Evolutionary conservation across 768 basidiomycete species (phyloP).

Genomic region (Cystobasidium onofrii): DNA sequence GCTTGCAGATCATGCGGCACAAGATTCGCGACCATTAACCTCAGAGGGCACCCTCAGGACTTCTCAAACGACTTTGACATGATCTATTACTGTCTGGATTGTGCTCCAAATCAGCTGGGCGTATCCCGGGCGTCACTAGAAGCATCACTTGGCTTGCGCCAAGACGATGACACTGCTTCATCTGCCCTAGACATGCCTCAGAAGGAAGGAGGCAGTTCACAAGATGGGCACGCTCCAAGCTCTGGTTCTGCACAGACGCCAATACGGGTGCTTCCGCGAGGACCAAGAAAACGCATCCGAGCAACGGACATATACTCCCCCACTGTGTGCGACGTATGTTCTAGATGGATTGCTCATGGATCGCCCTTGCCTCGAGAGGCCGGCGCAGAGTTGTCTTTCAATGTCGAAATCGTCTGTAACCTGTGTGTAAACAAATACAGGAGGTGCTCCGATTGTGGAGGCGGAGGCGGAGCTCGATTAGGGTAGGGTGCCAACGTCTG

Average conservation of each 20-base stretch:
- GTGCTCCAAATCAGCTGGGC: not conserved
- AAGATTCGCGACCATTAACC: not conserved
- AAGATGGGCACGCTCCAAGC: too few species aligned
- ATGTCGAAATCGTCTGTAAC: slow-evolving; percentile 39
- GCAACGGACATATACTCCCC: not conserved
- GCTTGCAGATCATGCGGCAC: not conserved
- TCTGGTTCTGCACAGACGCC: too few species aligned
- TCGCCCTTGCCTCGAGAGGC: not conserved
- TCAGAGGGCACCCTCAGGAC: not conserved
- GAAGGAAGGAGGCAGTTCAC: too few species aligned
- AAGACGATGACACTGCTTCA: not conserved
- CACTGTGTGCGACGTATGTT: slow-evolving; percentile 7
- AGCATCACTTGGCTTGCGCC: not conserved
- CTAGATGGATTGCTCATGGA: not conserved
- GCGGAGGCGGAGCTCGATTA: slow-evolving; percentile 38
- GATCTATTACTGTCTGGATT: not conserved
- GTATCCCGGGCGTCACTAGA: not conserved
- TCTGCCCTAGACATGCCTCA: not conserved
- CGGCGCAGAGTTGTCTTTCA: not conserved
- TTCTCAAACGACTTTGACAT: not conserved
- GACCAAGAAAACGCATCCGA: not conserved
- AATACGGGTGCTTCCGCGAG: not conserved
- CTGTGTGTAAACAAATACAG: slow-evolving; percentile 37
- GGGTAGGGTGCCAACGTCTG: slow-evolving; percentile 32
- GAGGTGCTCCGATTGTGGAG: slow-evolving; percentile 41